Evolutionary conservation across 768 basidiomycete genomes (phyloP), one percentile per base, ranked within the genome.

Genomic region (Lyophyllum semitale): DNA sequence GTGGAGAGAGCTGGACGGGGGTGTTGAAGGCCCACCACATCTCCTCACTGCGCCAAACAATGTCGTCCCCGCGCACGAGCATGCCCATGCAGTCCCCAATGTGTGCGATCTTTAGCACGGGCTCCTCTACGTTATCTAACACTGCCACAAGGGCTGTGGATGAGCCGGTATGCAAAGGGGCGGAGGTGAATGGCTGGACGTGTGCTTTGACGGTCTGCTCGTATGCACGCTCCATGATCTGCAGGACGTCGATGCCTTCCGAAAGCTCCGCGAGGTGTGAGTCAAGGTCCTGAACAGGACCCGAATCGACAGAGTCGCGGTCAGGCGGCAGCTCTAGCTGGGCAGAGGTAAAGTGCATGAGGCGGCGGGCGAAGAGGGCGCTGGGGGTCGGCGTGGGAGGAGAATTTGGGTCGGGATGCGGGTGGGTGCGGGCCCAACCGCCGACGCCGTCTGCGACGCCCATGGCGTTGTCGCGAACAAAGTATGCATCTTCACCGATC

Each of bases 401-500:
- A 23, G 65, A 43, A 38, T 59, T 38, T 58, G 48, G 49, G 18
- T 38, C 17, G 47, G 38, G 47, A 56, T 8, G 48, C 30, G 38
- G 44, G 49, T 48, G 37, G 54, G 46, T 50, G 30, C 25, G 49
- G 48, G 87, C 80, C 95, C 94, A 97, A 0, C 95, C 95, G 0
- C 95, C 95, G 0, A 98, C 95, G 27, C 95, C 95, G 66, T 98
- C 95, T 3, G 95, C 93, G 8, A 98, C 88, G 17, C 95, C 95
- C 78, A 98, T 87, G 6, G 93, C 91, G 65, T 94, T 90, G 54
- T 87, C 82, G 5, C 83, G 75, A 6, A 92, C 72, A 58, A 93
- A 93, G 65, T 94, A 96, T 4, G 94, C 91, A 65, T 98, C 95
- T 68, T 98, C 95, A 37, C 95, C 95, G 11, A 97, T 87, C 65